Base-by-base conservation (phyloP, 345 rosid genomes). In the Pistacia vera region DNA sequence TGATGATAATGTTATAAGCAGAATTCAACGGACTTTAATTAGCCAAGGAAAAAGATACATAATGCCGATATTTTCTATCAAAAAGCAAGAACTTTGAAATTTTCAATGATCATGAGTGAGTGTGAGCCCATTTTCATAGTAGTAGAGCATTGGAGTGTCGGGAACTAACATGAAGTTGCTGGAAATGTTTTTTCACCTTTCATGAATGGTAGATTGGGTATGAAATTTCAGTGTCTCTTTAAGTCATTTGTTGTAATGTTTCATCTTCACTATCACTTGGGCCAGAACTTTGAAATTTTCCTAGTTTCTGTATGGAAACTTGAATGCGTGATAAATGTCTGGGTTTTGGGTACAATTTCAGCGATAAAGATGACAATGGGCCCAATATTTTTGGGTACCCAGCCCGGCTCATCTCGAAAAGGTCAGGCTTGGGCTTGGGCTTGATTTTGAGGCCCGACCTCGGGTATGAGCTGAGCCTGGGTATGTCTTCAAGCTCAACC, bases 1-100 rank as follows among this genome's bases (percentile, higher is more conserved):
- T 17, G 96, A 95, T 63, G 94, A 90, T 77, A 89, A 84, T 83
- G 89, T 89, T 68, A 79, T 85, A 63, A 87, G 89, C 81, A 90
- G 95, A 86, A 86, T 93, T 63, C 91, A 95, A 6, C 77, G 84
- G 82, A 81, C 81, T 79, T 77, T 90, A 25, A 25, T 25, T 22
- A 75, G 78, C 89, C 68, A 89, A 88, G 85, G 92, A 93, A 66
- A 95, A 90, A 79, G 91, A 88, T 63, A 75, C 75, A 22, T 94
- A 78, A 88, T 63, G 25, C 17, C 22, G 33, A 67, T 52, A 66
- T 54, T 63, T 44, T 63, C 1, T 25, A 16, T 52, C 14, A 30
- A 68, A 68, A 52, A 30, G 44, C 16, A 68, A 52, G 54, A 52
- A 68, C 8, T 22, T 25, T 28, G 25, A 52, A 20, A 66, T 11